Evolutionary conservation across 176 grass and related monocot species (phyloP).

Genomic region (Cymbopogon citratus): DNA sequence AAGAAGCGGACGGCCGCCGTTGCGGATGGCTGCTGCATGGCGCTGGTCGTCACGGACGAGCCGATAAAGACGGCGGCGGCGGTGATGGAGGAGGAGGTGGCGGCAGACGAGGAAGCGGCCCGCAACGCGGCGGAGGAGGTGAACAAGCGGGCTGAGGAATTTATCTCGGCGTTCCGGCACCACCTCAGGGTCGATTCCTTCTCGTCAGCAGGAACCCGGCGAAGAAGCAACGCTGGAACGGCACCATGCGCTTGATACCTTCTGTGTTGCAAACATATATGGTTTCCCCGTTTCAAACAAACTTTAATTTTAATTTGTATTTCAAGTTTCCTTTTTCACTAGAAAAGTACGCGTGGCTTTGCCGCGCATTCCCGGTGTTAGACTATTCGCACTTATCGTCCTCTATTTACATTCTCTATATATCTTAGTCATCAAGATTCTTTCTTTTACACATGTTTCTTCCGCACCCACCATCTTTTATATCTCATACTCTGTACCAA

Average conservation of each 20-base stretch:
- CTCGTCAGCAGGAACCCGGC: conserved; percentile 22
- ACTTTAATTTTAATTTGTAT: too few species aligned
- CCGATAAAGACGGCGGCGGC: not conserved
- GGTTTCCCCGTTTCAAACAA: too few species aligned
- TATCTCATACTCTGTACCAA: too few species aligned
- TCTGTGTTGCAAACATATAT: too few species aligned
- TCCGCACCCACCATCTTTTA: too few species aligned
- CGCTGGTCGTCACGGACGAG: conserved; percentile 11
- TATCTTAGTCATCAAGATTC: too few species aligned
- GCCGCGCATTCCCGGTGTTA: too few species aligned
- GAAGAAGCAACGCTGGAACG: not conserved
- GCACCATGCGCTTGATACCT: too few species aligned
- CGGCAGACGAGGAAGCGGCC: conserved; percentile 34
- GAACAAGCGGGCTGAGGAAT: conserved; percentile 76
- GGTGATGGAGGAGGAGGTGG: not conserved
- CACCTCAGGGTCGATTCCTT: conserved; percentile 76
- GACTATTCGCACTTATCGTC: too few species aligned
- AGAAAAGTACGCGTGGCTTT: too few species aligned
- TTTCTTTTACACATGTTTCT: too few species aligned
- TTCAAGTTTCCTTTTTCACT: not conserved
- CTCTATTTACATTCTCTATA: too few species aligned
- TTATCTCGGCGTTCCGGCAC: conserved; percentile 74
- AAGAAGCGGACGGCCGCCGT: not conserved
- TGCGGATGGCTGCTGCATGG: conserved; percentile 16
- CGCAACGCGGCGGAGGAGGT: conserved; percentile 62